Evolutionary conservation across 208 protist genomes (phyloP), one percentile per base, ranked within the genome.

Genomic region (Trypanosoma theileri): DNA sequence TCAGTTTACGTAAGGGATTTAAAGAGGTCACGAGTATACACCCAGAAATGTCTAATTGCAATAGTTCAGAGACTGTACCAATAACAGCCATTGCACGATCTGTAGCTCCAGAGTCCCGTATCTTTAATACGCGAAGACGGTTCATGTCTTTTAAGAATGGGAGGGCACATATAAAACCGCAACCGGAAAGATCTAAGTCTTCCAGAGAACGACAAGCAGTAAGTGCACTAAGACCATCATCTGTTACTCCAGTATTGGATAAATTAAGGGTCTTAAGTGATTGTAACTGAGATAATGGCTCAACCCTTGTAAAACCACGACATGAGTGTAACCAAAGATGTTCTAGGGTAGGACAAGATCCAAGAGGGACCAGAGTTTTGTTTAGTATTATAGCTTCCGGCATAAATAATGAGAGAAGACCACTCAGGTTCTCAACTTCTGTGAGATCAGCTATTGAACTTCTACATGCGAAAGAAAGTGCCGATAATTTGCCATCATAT

Each of bases 151-250:
- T 51, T 48, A 85, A 58, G 31, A 68, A 63, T 8, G 76, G 77
- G 53, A 85, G 44, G 11, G 69, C 63, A 24, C 48, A 52, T 19
- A 76, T 48, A 12, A 62, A 58, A 14, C 13, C 14, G 41, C 80
- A 85, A 0, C 75, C 65, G 17, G 80, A 72, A 28, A 85, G 67
- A 63, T 77, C 67, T 58, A 85, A 31, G 52, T 64, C 70, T 40
- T 69, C 72, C n/a, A 85, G 45, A 28, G 45, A 40, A 45, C 53
- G 68, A 50, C 75, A 81, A 44, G 41, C 46, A 6, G 53, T 50
- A 4, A 85, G 68, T 40, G 63, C 74, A 16, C 19, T 55, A 12
- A 85, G 50, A 2, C 69, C 66, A 22, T 64, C 68, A 46, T 79
- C 75, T 16, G 28, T 69, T 8, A 85, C 75, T 19, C 24, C 41